These are phyloP conservation scores for Xylariales sp. DNA, from an alignment of 2,329 filamentous ascomycete genomes.

Conservation along the genomic window DNA sequence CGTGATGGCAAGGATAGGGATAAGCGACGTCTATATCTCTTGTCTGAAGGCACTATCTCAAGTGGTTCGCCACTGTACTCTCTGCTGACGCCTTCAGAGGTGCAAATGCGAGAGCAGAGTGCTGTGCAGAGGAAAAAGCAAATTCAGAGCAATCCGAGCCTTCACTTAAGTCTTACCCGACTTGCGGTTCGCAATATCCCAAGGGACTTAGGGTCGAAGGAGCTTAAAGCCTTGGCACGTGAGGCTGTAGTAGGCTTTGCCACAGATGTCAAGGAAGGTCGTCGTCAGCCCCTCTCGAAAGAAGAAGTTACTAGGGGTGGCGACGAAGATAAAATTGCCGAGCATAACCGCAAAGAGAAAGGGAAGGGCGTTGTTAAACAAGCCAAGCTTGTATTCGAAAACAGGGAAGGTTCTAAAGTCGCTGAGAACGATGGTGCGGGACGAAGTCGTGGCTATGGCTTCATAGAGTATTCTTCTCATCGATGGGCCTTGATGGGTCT, in stretches of 20 bases:
- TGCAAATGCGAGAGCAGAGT: conserved; percentile 85
- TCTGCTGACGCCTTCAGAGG: conserved; percentile 70
- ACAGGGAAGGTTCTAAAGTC: conserved; percentile 78
- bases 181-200: conserved; percentile 91
- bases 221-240: conserved; percentile 84
- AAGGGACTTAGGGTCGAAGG: conserved; percentile 75
- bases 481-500: conserved; percentile 93
- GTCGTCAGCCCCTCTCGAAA: conserved; percentile 74
- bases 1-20: conserved; percentile 68
- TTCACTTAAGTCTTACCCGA: conserved; percentile 85
- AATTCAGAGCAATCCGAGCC: conserved; percentile 83
- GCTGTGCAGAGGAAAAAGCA: conserved; percentile 82
- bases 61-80: conserved; percentile 73
- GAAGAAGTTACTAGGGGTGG: conserved; percentile 82
- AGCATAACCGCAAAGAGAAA: conserved; percentile 73
- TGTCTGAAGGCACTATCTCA: conserved; percentile 80
- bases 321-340: conserved; percentile 74
- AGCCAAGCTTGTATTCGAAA: conserved; percentile 93
- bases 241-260: conserved; percentile 94
- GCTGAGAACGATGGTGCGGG: conserved; percentile 72
- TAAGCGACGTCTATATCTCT: conserved; percentile 83
- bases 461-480: conserved; percentile 94
- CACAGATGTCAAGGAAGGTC: conserved; percentile 76
- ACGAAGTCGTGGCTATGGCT: conserved; percentile 88
- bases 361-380: conserved; percentile 86